Percentiles rank a stretch among this genome's conserved stretches.
Conservation (phyloP, 495 filamentous ascomycete genomes). For the Hyphodiscus hymeniophilus region DNA sequence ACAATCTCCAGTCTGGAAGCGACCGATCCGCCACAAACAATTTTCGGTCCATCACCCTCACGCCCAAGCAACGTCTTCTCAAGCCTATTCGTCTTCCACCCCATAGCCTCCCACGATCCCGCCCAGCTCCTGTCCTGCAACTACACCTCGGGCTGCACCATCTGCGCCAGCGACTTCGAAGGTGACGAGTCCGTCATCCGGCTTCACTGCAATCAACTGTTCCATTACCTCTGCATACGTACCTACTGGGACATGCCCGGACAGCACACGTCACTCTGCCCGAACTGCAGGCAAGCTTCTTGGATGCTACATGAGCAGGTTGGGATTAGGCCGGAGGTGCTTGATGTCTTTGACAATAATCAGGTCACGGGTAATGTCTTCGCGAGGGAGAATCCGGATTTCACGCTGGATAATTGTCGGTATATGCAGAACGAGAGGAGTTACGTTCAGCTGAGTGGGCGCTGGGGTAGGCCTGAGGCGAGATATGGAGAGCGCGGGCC, state of each 20-base stretch:
- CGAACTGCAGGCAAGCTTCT: neutral
- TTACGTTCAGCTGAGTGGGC: too few species aligned
- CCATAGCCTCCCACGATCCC: constrained; percentile 1
- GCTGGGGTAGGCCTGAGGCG: too few species aligned
- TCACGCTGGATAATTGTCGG: neutral
- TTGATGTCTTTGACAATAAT: constrained; percentile 6
- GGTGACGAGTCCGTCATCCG: neutral
- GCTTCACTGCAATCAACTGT: constrained; percentile 9
- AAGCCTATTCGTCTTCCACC: constrained; percentile 10
- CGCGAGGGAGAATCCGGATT: neutral
- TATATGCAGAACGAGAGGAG: neutral
- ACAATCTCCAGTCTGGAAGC: neutral
- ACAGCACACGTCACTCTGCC: neutral
- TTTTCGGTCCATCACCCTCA: neutral
- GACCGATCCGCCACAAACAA: neutral
- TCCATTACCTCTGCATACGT: constrained; percentile 7
- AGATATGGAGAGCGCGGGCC: too few species aligned
- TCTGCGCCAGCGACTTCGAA: neutral
- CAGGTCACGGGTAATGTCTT: neutral
- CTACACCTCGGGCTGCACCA: neutral
- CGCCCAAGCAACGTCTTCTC: constrained; percentile 1
- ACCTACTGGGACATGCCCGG: neutral
- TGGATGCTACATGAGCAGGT: neutral
- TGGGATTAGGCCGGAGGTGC: constrained; percentile 1
- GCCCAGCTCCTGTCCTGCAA: neutral